phyloP scores from a whole-genome alignment of 2,329 filamentous ascomycete genomes.

The Pseudogymnoascus sp. region DNA sequence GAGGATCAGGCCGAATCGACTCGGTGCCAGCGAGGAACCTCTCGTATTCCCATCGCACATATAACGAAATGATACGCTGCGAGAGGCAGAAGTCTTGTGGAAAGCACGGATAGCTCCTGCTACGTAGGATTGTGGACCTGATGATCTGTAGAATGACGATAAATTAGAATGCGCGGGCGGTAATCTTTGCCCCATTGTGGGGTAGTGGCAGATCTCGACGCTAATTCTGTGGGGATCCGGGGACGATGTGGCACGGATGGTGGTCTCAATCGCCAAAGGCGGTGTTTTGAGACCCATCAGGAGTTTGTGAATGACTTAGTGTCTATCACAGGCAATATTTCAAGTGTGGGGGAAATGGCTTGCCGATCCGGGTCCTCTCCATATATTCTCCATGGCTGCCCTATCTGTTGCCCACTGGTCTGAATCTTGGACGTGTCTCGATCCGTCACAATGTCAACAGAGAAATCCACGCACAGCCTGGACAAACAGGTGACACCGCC shows the following conservation, averaged over 20 bases:
- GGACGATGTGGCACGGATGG: not conserved
- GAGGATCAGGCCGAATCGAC: not conserved
- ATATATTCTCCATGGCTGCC: not conserved
- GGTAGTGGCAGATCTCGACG: not conserved
- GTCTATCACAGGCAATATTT: not conserved
- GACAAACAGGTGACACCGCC: not conserved
- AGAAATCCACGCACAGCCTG: not conserved
- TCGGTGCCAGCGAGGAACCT: not conserved
- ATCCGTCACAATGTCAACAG: not conserved
- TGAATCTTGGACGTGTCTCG: not conserved
- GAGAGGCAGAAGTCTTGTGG: not conserved
- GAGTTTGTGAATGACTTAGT: not conserved
- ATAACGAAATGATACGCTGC: not conserved
- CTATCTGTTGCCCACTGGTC: not conserved
- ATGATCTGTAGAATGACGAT: not conserved
- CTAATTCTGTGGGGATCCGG: not conserved
- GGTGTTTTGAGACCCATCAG: not conserved
- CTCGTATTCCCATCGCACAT: not conserved
- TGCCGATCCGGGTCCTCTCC: not conserved
- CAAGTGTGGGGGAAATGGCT: not conserved
- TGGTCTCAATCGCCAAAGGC: not conserved
- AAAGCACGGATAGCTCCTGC: not conserved
- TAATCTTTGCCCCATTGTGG: conserved; percentile 4
- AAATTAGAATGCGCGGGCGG: not conserved
- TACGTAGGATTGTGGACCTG: not conserved